A percentile compares a stretch with the other conserved stretches of the same genome.
These are phyloP conservation scores for Ophiostoma ips DNA, from an alignment of 2,329 filamentous ascomycete species.

Conservation along the genomic window DNA sequence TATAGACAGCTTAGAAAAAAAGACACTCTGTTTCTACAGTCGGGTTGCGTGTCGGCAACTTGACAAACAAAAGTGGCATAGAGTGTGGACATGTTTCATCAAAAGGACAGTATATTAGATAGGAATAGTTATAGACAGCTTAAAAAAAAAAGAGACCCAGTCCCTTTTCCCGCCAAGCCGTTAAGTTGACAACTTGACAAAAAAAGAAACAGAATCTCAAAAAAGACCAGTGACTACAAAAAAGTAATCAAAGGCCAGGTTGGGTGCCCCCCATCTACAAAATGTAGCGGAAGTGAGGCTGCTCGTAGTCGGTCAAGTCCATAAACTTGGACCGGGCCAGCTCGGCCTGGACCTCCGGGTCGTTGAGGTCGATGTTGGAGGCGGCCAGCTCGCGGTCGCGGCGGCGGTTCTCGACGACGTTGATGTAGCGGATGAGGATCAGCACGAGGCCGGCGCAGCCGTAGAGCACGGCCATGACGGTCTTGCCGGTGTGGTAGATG, in stretches of 20 bases:
- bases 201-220: neutral
- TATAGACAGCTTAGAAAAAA: too few species aligned
- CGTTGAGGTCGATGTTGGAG: neutral
- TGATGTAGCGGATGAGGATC: conserved; percentile 1
- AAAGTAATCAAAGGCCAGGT: too few species aligned
- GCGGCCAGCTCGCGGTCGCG: conserved; percentile 1
- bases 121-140: too few species aligned
- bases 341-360: neutral
- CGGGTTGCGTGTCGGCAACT: too few species aligned
- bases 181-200: too few species aligned
- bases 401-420: conserved; percentile 4
- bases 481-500: conserved; percentile 48
- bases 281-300: conserved; percentile 8
- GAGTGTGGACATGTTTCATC: too few species aligned
- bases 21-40: too few species aligned
- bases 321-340: conserved; percentile 1
- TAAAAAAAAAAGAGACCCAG: too few species aligned
- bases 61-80: too few species aligned
- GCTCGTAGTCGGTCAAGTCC: conserved; percentile 9
- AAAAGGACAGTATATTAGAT: too few species aligned
- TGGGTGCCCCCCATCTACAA: neutral
- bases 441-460: too few species aligned
- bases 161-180: too few species aligned
- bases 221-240: neutral
- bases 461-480: conserved; percentile 23